Conservation (phyloP, 768 basidiomycete genomes). For the Podaxis sp. region DNA sequence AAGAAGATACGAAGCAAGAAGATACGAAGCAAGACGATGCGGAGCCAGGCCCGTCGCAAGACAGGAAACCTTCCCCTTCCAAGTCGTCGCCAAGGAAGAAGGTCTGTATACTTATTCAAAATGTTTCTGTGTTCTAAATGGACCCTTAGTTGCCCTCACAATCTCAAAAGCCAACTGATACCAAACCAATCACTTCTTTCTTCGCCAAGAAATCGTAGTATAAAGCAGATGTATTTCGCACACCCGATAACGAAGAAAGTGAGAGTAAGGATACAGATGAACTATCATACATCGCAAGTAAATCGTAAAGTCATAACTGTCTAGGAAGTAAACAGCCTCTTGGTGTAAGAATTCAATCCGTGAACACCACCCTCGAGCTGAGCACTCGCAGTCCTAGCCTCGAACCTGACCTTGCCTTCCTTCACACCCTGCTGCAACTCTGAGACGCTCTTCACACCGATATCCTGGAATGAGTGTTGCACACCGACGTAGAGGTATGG, state of each 20-base stretch:
- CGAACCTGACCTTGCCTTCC: conserved; percentile 76
- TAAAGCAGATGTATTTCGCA: conserved; percentile 1
- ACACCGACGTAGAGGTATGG: conserved; percentile 81
- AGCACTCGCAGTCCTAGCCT: conserved; percentile 91
- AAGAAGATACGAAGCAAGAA: neutral
- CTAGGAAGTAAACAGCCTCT: conserved; percentile 10
- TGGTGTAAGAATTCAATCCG: conserved; percentile 80
- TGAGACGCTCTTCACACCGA: conserved; percentile 70
- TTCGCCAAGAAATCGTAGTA: conserved; percentile 1
- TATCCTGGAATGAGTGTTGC: conserved; percentile 94
- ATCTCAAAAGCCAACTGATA: neutral
- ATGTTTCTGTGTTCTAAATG: neutral
- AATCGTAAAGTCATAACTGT: neutral
- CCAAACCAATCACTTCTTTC: conserved; percentile 12
- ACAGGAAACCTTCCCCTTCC: neutral
- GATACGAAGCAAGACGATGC: neutral
- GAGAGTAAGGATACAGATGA: neutral
- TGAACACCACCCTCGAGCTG: conserved; percentile 97
- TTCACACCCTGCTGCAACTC: conserved; percentile 68
- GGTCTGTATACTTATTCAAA: neutral
- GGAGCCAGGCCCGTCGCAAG: neutral
- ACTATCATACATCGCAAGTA: conserved; percentile 1
- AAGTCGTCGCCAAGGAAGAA: conserved; percentile 6
- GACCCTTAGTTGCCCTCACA: neutral
- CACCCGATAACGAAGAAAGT: neutral